phyloP scores from a whole-genome alignment of 495 filamentous ascomycete species.

The Daldinia bambusicola region DNA sequence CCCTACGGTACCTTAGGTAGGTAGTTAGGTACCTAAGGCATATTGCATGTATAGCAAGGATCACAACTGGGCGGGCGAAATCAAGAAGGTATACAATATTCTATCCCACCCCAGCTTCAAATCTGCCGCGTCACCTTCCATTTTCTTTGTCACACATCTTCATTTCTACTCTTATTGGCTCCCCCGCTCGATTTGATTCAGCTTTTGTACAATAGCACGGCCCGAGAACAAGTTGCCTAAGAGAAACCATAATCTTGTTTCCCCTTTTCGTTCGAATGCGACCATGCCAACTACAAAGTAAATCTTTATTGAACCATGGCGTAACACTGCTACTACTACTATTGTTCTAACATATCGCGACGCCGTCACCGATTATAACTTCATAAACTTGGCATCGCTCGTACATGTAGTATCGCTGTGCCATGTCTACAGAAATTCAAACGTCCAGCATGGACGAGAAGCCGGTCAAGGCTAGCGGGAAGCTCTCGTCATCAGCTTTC shows the following conservation, averaged over 20 bases:
- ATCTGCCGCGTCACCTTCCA: constrained; percentile 38
- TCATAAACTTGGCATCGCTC: constrained; percentile 7
- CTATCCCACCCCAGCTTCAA: constrained; percentile 31
- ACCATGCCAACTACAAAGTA: constrained; percentile 9
- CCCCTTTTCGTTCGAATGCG: constrained; percentile 10
- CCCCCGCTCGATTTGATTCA: constrained; percentile 26
- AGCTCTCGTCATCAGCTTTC: constrained; percentile 49
- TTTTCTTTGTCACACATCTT: constrained; percentile 30
- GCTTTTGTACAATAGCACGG: constrained; percentile 26
- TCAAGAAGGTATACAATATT: constrained; percentile 10
- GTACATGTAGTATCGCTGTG: neutral
- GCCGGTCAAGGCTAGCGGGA: constrained; percentile 38
- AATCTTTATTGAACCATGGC: constrained; percentile 28
- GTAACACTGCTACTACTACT: constrained; percentile 15
- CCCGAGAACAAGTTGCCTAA: constrained; percentile 18
- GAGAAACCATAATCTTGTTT: constrained; percentile 10
- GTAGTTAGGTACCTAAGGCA: too few species aligned
- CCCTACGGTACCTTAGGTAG: too few species aligned
- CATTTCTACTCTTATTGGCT: constrained; percentile 34
- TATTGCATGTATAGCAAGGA: neutral
- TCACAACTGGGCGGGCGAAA: neutral
- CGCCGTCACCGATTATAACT: constrained; percentile 11
- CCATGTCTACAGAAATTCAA: constrained; percentile 28
- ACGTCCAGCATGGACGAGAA: constrained; percentile 43
- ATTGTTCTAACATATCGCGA: constrained; percentile 22